These are phyloP conservation scores for Beta macrorhiza DNA, from an alignment of 179 eudicot species.

Conservation along the genomic window DNA sequence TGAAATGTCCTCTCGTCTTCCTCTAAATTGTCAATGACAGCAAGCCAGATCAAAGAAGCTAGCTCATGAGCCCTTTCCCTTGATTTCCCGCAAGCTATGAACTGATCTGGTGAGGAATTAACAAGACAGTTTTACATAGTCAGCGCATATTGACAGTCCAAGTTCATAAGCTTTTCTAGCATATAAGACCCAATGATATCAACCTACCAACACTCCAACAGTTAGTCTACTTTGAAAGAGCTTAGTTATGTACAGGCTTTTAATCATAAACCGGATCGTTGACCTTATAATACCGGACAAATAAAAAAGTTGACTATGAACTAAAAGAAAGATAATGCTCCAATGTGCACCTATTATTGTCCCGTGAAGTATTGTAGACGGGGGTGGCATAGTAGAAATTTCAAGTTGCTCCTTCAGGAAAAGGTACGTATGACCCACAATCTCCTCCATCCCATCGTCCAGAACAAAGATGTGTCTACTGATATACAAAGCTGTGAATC, in stretches of 20 bases:
- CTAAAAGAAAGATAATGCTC: not conserved
- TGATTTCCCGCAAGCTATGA: conserved; percentile 73
- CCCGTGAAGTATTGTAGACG: conserved; percentile 73
- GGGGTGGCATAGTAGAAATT: conserved; percentile 57
- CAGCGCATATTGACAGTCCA: not conserved
- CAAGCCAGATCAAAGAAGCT: conserved; percentile 71
- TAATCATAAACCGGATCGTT: not conserved
- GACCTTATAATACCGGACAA: not conserved
- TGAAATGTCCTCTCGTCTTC: conserved; percentile 56
- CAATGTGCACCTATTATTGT: conserved; percentile 57
- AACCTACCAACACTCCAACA: not conserved
- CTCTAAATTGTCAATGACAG: conserved; percentile 71
- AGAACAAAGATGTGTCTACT: conserved; percentile 46
- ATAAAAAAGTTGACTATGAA: not conserved
- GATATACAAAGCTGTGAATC: conserved; percentile 63
- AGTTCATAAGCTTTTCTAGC: not conserved
- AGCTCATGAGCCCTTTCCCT: conserved; percentile 63
- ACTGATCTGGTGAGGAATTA: conserved; percentile 53
- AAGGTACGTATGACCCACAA: conserved; percentile 65
- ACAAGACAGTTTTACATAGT: not conserved
- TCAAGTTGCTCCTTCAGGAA: conserved; percentile 79
- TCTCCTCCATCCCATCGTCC: conserved; percentile 54
- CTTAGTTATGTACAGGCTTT: too few relatives aligned
- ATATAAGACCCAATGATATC: not conserved
- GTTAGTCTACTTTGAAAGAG: not conserved